These are phyloP conservation scores for Penicillium sp. DNA, from an alignment of 2,329 filamentous ascomycete species.

Conservation along the genomic window DNA sequence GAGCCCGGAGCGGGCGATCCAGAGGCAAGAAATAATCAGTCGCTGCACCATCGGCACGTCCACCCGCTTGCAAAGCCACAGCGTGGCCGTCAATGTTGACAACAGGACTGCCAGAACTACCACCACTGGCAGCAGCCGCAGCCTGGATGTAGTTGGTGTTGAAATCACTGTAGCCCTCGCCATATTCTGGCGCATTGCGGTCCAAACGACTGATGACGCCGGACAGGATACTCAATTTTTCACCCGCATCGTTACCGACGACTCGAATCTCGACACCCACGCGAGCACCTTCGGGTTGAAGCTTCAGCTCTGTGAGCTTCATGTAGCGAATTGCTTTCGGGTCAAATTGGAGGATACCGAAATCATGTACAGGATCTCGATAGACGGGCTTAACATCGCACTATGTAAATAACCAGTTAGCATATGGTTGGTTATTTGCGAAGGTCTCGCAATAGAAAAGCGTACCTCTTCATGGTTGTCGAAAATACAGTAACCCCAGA, in stretches of 20 bases:
- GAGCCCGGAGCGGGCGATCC: constrained; percentile 82
- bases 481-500: constrained; percentile 98
- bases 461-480: constrained; percentile 88
- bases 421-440: background rate
- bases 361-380: constrained; percentile 97
- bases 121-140: constrained; percentile 92
- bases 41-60: constrained; percentile 88
- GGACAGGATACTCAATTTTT: constrained; percentile 96
- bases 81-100: constrained; percentile 93
- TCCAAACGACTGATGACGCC: constrained; percentile 96
- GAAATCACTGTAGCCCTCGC: constrained; percentile 97
- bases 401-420: constrained; percentile 45
- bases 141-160: constrained; percentile 97
- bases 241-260: constrained; percentile 96
- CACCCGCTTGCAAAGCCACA: constrained; percentile 90
- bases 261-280: constrained; percentile 95
- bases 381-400: constrained; percentile 97
- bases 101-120: constrained; percentile 96
- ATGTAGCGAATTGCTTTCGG: constrained; percentile 97
- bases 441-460: background rate
- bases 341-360: constrained; percentile 94
- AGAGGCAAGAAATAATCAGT: constrained; percentile 97
- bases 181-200: constrained; percentile 95
- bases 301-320: constrained; percentile 75
- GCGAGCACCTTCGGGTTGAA: constrained; percentile 80